Conservation (phyloP, 2,329 filamentous ascomycete genomes). For the Talaromyces amestolkiae region DNA sequence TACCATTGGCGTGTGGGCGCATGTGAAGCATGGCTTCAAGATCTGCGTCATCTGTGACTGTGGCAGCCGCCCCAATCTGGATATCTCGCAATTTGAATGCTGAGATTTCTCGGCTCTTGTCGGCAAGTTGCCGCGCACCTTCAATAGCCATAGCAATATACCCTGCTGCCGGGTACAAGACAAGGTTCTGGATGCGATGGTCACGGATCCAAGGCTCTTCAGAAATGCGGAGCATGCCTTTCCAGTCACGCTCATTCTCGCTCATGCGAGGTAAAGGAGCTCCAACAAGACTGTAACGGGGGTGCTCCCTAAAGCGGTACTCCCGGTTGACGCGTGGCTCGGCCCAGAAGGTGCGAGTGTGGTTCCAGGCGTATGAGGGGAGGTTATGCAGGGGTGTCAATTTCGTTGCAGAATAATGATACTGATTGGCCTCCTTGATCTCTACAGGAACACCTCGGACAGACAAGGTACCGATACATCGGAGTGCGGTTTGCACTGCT, state of each 20-base stretch:
- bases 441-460: neutral
- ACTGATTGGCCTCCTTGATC: neutral
- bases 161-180: neutral
- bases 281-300: conserved; percentile 19
- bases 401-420: neutral
- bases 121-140: neutral
- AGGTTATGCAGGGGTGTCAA: neutral
- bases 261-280: neutral
- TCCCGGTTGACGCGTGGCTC: conserved; percentile 22
- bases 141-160: conserved; percentile 9
- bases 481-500: neutral
- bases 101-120: neutral
- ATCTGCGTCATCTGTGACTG: too few species aligned
- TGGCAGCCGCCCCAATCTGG: too few species aligned
- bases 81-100: neutral
- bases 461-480: neutral
- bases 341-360: conserved; percentile 19
- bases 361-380: conserved; percentile 26
- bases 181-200: conserved; percentile 20
- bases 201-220: conserved; percentile 12
- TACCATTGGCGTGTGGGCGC: too few species aligned
- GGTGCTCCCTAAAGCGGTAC: conserved; percentile 28
- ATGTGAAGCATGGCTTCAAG: too few species aligned
- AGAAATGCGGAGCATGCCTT: neutral
- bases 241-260: neutral